Evolutionary conservation across 2,329 filamentous ascomycete species (phyloP), one percentile per base, ranked within the genome.

Genomic region (Microsporum canis): DNA sequence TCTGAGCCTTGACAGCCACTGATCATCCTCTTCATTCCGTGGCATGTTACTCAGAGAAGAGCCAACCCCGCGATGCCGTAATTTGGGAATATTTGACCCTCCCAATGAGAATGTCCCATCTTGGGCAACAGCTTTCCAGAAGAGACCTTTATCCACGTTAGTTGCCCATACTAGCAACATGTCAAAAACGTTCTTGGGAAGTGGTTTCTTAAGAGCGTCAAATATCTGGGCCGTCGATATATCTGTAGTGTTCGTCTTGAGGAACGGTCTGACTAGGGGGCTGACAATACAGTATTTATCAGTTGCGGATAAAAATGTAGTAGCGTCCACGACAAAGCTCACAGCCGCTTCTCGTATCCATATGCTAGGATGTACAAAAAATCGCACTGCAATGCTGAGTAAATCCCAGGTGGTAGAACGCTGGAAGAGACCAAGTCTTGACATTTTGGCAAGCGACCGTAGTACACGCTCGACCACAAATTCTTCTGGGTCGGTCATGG

Each of bases 291-390:
- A 96, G 68, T 88, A 85, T 43, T 87, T 82, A 71, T 97, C 92
- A 2, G 92, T 90, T 27, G 82, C 77, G 0, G 89, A 88, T 14
- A 97, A 73, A 68, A 87, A 91, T 62, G 80, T 86, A 1, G 88
- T 86, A 0, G 89, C 84, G 60, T 88, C 84, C 2, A 89, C 84
- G 41, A 97, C 78, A 66, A 96, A 95, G 65, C 92, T 86, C 5
- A 88, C 83, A 2, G 92, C 87, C 7, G 92, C 89, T 75, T 97
- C 92, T 41, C 92, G 84, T 59, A 99, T 91, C 92, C 94, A 99
- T 6, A 89, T 78, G 67, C 96, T 97, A 0, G 94, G 94, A 71
- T 99, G 94, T 79, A 96, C 86, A 10, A 91, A 86, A 68, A 97
- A 96, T 2, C 91, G 84, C 5, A 83, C 86, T 12, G 92, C 84